phyloP scores from a whole-genome alignment of 805 yeast species.

The Saccharomycopsis amapae region DNA sequence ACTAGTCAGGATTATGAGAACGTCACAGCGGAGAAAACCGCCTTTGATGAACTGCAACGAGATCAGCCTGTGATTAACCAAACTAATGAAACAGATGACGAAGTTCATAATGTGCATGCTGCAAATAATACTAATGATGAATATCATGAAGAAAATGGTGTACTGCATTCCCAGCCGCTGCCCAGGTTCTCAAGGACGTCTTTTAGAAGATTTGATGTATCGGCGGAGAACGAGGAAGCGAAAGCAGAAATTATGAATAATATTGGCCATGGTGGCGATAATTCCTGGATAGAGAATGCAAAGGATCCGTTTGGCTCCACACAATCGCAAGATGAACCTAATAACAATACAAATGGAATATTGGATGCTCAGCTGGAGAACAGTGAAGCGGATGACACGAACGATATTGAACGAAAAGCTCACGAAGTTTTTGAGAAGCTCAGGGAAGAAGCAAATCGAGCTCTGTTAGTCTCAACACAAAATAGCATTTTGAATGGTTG shows the following conservation, averaged over 20 bases:
- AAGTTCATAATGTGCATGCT: no score
- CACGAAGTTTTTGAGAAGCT: constrained; percentile 15
- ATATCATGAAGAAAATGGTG: no score
- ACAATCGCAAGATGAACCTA: constrained; percentile 5
- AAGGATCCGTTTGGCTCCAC: constrained; percentile 33
- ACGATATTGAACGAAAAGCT: neutral
- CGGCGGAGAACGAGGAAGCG: no score
- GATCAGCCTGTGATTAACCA: no score
- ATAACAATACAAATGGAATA: neutral
- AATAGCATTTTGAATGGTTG: no score
- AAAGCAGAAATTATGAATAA: neutral
- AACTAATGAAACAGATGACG: no score
- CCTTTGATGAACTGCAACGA: no score
- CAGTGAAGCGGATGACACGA: neutral
- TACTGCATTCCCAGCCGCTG: no score
- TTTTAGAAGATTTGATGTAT: no score
- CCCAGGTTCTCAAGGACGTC: no score
- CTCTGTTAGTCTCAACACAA: no score
- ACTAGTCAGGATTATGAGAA: constrained; percentile 7
- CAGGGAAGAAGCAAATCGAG: constrained; percentile 1
- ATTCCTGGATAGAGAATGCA: constrained; percentile 28
- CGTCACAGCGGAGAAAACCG: neutral
- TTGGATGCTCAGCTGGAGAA: neutral
- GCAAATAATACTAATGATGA: no score
- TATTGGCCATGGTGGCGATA: constrained; percentile 1